Evolutionary conservation across 2,329 filamentous ascomycete genomes (phyloP).

Genomic region (Penicillium griseofulvum): DNA sequence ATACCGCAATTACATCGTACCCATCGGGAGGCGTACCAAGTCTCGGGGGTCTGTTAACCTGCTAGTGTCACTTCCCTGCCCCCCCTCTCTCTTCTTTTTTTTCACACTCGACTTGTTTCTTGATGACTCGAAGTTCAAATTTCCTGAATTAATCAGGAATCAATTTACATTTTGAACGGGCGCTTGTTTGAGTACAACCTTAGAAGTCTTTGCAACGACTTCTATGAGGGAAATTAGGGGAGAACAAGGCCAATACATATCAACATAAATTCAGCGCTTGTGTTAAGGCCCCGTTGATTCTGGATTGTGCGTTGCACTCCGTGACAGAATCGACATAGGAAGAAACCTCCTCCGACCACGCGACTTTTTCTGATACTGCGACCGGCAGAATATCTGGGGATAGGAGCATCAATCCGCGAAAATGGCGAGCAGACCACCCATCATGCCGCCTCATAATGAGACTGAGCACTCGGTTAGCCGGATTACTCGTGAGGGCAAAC

Average conservation of each 20-base stretch:
- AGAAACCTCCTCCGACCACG: not conserved
- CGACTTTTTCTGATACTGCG: conserved; percentile 10
- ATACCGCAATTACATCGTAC: no score
- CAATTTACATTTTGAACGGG: not conserved
- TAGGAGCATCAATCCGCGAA: conserved; percentile 9
- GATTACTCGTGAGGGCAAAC: conserved; percentile 70
- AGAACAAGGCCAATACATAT: not conserved
- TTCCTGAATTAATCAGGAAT: not conserved
- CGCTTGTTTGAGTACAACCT: not conserved
- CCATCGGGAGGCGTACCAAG: conserved; percentile 8
- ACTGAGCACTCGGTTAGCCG: conserved; percentile 54
- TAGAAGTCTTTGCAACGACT: not conserved
- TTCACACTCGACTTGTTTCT: not conserved
- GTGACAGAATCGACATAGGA: not conserved
- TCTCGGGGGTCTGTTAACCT: conserved; percentile 4
- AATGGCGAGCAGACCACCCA: conserved; percentile 44
- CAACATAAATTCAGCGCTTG: not conserved
- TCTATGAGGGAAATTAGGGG: not conserved
- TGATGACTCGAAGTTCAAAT: not conserved
- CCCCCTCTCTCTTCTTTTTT: conserved; percentile 6
- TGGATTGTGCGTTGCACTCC: not conserved
- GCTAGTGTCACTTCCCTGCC: conserved; percentile 11
- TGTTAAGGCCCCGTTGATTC: not conserved
- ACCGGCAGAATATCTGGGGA: conserved; percentile 6
- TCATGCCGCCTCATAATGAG: conserved; percentile 52